These are phyloP conservation scores for Penicillium sp. DNA, from an alignment of 2,329 filamentous ascomycete species.

Conservation along the genomic window DNA sequence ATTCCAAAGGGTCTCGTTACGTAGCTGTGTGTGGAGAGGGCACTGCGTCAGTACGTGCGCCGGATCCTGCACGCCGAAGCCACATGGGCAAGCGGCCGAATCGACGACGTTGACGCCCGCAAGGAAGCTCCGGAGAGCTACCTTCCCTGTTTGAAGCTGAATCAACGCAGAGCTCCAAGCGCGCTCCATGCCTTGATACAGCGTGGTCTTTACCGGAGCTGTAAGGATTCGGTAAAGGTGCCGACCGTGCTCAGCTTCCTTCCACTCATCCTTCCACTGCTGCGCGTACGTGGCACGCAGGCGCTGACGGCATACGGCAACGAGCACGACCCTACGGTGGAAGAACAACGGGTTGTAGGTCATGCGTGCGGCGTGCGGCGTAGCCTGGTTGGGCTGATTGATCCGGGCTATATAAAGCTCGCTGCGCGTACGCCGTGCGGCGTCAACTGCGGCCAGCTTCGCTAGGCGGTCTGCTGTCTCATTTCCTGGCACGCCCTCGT, in stretches of 20 bases:
- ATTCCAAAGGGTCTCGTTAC: background rate
- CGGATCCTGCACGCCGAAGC: background rate
- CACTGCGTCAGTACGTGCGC: background rate
- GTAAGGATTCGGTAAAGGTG: background rate
- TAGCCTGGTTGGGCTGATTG: background rate
- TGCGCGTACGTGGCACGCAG: background rate
- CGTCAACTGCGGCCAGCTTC: background rate
- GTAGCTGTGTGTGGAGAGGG: background rate
- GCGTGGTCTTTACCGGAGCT: background rate
- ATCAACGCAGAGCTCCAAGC: conserved; percentile 1
- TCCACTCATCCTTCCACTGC: conserved; percentile 4
- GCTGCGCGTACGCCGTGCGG: conserved; percentile 7
- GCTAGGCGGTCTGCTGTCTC: background rate
- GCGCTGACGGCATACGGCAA: background rate
- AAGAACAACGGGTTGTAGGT: background rate
- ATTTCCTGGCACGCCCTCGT: background rate
- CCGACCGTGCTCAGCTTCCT: background rate
- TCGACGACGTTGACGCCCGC: background rate
- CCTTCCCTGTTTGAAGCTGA: background rate
- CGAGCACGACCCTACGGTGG: background rate
- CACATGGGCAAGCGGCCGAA: background rate
- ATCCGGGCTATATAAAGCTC: background rate
- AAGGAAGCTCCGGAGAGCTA: background rate
- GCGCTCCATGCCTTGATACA: background rate
- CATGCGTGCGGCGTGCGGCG: background rate